These are phyloP conservation scores for Saturnispora kantuleensis DNA, from an alignment of 805 yeast species.

Conservation along the genomic window DNA sequence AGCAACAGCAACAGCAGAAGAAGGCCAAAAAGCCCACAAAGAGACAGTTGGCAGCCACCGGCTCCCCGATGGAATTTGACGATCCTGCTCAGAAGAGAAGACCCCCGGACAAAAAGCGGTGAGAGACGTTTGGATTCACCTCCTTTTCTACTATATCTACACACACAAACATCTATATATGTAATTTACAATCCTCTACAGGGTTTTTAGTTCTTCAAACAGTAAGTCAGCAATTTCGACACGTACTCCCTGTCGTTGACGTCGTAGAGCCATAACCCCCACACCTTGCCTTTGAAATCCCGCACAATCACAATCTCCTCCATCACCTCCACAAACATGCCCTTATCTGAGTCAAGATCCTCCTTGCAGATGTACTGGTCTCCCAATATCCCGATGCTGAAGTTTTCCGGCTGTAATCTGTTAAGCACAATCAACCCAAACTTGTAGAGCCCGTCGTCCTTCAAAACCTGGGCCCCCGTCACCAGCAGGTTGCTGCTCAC, in stretches of 20 bases:
- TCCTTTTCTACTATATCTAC: too few species aligned
- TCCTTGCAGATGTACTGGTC: slow-evolving; percentile 31
- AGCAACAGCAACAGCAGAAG: slow-evolving; percentile 15
- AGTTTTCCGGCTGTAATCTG: slow-evolving; percentile 58
- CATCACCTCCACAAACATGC: slow-evolving; percentile 57
- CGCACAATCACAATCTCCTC: slow-evolving; percentile 63
- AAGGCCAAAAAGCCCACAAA: slow-evolving; percentile 26
- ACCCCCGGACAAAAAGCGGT: neutral
- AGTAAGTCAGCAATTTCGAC: slow-evolving; percentile 30
- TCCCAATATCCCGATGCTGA: slow-evolving; percentile 59
- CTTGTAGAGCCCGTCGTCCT: slow-evolving; percentile 35
- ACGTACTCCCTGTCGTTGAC: slow-evolving; percentile 55
- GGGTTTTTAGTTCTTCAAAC: slow-evolving; percentile 16
- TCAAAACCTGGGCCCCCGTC: slow-evolving; percentile 25
- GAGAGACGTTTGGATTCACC: too few species aligned
- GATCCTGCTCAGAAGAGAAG: slow-evolving; percentile 2
- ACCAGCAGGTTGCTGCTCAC: slow-evolving; percentile 5
- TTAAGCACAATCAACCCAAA: slow-evolving; percentile 66
- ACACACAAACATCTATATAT: neutral
- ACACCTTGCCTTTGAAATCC: slow-evolving; percentile 58
- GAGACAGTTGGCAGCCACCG: slow-evolving; percentile 22
- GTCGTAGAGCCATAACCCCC: slow-evolving; percentile 71
- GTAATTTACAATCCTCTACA: neutral
- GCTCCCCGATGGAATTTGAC: slow-evolving; percentile 4
- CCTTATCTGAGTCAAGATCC: slow-evolving; percentile 21